phyloP scores from a whole-genome alignment of 75 land plant genomes.

The Cupressus sempervirens region DNA sequence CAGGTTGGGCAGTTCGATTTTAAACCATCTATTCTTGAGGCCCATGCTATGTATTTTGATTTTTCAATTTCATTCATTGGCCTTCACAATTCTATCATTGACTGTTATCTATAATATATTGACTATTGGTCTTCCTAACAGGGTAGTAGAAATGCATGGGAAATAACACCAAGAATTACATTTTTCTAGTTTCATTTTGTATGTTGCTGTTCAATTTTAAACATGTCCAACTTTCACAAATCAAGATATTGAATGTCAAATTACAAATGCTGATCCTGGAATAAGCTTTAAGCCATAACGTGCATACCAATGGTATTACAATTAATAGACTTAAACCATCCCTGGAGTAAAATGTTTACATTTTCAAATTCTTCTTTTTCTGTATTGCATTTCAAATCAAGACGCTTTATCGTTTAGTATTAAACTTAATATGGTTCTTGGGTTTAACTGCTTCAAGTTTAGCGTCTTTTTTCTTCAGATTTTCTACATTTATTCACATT shows the following conservation, averaged over 20 bases:
- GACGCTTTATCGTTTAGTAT: too few species aligned
- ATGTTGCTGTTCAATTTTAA: constrained; percentile 1
- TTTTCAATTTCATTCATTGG: not conserved
- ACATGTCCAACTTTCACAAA: not conserved
- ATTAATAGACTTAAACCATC: too few species aligned
- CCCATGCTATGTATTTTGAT: not conserved
- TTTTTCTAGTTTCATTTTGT: not conserved
- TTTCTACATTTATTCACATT: too few species aligned
- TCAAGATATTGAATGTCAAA: not conserved
- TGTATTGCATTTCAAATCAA: too few species aligned
- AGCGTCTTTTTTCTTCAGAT: too few species aligned
- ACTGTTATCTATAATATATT: not conserved
- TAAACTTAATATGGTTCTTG: too few species aligned
- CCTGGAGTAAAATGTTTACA: too few species aligned
- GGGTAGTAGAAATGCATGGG: not conserved
- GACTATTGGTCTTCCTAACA: not conserved
- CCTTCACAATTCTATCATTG: not conserved
- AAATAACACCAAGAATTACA: not conserved
- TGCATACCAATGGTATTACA: too few species aligned
- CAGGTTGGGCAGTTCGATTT: not conserved
- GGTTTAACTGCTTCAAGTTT: too few species aligned
- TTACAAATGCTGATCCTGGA: not conserved
- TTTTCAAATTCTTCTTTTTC: too few species aligned
- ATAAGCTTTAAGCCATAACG: not conserved
- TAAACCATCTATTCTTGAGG: not conserved